Conservation (phyloP, 441 rosid species). For the Melastoma candidum region DNA sequence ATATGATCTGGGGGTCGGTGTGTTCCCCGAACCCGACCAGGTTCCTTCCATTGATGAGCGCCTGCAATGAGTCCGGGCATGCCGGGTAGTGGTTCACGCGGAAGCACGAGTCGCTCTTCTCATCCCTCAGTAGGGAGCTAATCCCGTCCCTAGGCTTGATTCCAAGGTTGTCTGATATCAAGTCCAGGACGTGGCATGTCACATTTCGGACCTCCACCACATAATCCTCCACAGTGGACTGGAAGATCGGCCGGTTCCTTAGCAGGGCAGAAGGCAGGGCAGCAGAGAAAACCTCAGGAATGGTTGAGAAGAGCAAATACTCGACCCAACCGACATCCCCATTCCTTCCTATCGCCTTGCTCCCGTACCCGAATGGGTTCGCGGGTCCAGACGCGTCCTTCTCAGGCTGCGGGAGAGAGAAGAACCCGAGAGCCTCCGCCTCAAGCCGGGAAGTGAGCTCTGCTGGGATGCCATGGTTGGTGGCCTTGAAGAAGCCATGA, state of each 20-base stretch:
- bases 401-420: constrained; percentile 48
- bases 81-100: constrained; percentile 53
- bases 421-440: constrained; percentile 44
- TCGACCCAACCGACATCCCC: constrained; percentile 86
- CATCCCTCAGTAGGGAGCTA: constrained; percentile 28
- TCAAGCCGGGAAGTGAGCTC: constrained; percentile 45
- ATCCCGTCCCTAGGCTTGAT: constrained; percentile 34
- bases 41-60: constrained; percentile 21
- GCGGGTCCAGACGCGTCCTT: constrained; percentile 76
- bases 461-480: constrained; percentile 56
- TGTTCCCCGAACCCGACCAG: constrained; percentile 62
- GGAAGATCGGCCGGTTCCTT: constrained; percentile 29
- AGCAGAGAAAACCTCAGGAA: constrained; percentile 21
- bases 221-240: constrained; percentile 44
- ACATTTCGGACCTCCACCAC: constrained; percentile 31
- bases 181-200: constrained; percentile 28
- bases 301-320: constrained; percentile 55
- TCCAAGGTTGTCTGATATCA: constrained; percentile 31
- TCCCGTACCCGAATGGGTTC: constrained; percentile 74
- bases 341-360: constrained; percentile 52
- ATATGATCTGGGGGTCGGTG: constrained; percentile 60
- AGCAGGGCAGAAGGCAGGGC: constrained; percentile 25
- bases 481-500: constrained; percentile 73
- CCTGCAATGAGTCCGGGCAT: constrained; percentile 24
- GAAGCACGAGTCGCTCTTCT: constrained; percentile 48